A percentile compares a stretch with the other conserved stretches of the same genome.
phyloP scores from a whole-genome alignment of 2,329 filamentous ascomycete genomes.

The Leptographium galeiforme region DNA sequence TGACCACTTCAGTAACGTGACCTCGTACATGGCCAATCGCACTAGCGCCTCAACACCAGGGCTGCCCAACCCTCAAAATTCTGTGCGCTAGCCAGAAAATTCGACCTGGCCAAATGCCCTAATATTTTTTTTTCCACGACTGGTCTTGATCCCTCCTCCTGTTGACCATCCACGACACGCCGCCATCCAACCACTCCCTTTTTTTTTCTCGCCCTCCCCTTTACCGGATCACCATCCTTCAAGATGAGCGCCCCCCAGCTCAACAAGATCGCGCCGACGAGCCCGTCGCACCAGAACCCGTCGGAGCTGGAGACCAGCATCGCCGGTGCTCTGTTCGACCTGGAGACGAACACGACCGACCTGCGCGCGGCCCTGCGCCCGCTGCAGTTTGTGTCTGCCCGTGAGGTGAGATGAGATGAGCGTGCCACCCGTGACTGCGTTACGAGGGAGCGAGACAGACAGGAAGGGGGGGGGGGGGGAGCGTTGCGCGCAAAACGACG shows the following conservation, averaged over 20 bases:
- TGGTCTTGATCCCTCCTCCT: not conserved
- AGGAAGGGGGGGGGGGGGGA: not conserved
- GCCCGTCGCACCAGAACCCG: slow-evolving; percentile 88
- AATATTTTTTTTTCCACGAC: not conserved
- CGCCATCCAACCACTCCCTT: not conserved
- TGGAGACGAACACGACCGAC: slow-evolving; percentile 98
- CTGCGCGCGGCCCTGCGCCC: slow-evolving; percentile 92
- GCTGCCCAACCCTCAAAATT: too few relatives aligned
- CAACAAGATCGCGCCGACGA: slow-evolving; percentile 98
- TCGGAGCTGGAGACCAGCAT: slow-evolving; percentile 97
- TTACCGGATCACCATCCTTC: slow-evolving; percentile 2
- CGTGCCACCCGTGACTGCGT: not conserved
- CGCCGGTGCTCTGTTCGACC: slow-evolving; percentile 92
- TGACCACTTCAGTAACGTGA: too few relatives aligned
- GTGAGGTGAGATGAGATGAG: slow-evolving; percentile 76
- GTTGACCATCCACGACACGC: not conserved
- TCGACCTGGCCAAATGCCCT: too few relatives aligned
- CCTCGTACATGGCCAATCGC: too few relatives aligned
- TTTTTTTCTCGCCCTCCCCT: too few relatives aligned
- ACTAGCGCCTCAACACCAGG: too few relatives aligned
- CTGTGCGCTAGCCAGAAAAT: too few relatives aligned
- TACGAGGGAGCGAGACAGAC: not conserved
- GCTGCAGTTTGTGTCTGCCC: slow-evolving; percentile 96
- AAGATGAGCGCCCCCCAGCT: slow-evolving; percentile 52
- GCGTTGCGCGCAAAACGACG: too few relatives aligned